These are phyloP conservation scores for Plantago coronopus DNA, from an alignment of 305 asterid species.

Conservation along the genomic window DNA sequence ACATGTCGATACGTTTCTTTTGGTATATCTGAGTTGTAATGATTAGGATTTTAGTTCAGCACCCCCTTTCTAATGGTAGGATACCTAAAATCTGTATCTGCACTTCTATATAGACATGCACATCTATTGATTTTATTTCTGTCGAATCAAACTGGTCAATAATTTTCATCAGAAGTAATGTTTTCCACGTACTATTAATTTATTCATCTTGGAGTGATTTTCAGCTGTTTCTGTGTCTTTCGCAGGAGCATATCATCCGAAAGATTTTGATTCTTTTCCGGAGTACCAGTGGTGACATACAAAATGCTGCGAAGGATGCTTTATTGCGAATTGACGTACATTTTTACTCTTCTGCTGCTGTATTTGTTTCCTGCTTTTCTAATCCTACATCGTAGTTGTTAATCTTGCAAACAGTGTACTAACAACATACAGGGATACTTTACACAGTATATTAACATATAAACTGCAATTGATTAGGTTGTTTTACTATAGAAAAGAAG, in stretches of 20 bases:
- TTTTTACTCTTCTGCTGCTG: conserved; percentile 26
- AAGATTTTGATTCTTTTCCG: conserved; percentile 64
- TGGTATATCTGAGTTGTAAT: background rate
- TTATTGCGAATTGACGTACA: conserved; percentile 71
- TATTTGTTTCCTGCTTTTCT: background rate
- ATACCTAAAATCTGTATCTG: background rate
- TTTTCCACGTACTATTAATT: background rate
- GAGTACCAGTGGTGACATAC: conserved; percentile 51
- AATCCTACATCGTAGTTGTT: background rate
- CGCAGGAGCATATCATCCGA: conserved; percentile 65
- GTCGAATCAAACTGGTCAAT: background rate
- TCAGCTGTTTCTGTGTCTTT: conserved; percentile 10
- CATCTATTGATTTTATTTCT: background rate
- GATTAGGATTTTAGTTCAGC: background rate
- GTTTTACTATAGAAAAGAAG: background rate
- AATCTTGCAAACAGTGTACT: background rate
- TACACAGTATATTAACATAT: too few relatives aligned
- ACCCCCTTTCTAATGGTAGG: background rate
- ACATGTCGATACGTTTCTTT: background rate
- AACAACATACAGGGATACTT: background rate
- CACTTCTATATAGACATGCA: too few relatives aligned
- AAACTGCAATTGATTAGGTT: too few relatives aligned
- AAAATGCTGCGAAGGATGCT: conserved; percentile 63
- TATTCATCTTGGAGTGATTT: conserved; percentile 11
- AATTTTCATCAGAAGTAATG: background rate